A percentile compares a stretch with the other conserved stretches of the same genome.
phyloP scores from a whole-genome alignment of 148 eudicot species.

The Rhododendron ovatum region DNA sequence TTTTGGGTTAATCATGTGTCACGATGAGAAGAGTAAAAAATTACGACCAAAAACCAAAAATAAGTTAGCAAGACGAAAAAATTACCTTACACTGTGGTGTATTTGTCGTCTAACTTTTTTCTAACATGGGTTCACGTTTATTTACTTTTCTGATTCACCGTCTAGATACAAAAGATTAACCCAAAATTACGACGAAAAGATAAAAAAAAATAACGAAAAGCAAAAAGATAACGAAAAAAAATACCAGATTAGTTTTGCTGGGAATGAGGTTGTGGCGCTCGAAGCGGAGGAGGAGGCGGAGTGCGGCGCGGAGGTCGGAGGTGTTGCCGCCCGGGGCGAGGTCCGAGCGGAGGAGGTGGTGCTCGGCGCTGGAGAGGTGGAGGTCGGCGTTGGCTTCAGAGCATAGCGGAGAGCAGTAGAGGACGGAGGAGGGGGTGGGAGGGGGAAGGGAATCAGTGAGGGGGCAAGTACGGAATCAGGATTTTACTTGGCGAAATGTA shows the following conservation, averaged over 20 bases:
- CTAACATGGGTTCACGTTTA: no score
- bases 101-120: no score
- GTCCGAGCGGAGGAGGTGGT: slow-evolving; percentile 31
- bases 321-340: slow-evolving; percentile 24
- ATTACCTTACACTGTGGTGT: not conserved
- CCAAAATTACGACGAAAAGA: not conserved
- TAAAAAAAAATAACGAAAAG: no score
- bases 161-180: not conserved
- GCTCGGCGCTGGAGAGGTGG: slow-evolving; percentile 48
- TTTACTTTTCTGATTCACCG: no score
- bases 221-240: no score
- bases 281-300: slow-evolving; percentile 48
- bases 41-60: not conserved
- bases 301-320: slow-evolving; percentile 63
- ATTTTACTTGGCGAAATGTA: no score
- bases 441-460: not conserved
- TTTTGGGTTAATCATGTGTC: not conserved
- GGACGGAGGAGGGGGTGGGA: slow-evolving; percentile 8
- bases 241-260: not conserved
- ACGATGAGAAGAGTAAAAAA: not conserved
- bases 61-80: no score
- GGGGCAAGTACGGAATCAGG: not conserved
- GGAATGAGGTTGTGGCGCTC: slow-evolving; percentile 4
- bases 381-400: slow-evolving; percentile 30
- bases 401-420: slow-evolving; percentile 42